These are phyloP conservation scores for Hypericum perforatum DNA, from an alignment of 345 rosid genomes.

Conservation along the genomic window DNA sequence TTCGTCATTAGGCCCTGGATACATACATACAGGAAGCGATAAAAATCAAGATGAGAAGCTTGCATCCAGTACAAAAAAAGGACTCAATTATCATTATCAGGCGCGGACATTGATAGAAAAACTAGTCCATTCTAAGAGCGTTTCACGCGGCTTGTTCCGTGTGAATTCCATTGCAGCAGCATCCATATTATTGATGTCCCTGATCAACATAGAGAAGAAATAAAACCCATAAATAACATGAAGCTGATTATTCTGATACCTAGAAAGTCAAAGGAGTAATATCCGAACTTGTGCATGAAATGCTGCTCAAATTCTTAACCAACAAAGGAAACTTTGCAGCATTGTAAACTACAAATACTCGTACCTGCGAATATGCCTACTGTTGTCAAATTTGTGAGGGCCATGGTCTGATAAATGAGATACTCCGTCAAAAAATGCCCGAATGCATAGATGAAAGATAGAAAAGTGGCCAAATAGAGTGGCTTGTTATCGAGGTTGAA, in stretches of 20 bases:
- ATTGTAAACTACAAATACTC: neutral
- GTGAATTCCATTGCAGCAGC: conserved; percentile 74
- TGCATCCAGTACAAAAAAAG: no score
- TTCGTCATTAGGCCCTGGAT: no score
- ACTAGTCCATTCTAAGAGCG: conserved; percentile 9
- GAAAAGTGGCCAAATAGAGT: conserved; percentile 64
- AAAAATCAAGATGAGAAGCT: no score
- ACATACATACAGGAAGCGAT: no score
- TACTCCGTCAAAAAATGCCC: conserved; percentile 80
- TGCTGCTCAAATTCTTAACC: no score
- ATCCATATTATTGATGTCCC: conserved; percentile 88
- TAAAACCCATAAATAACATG: neutral
- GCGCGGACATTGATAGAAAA: no score
- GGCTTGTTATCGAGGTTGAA: conserved; percentile 76
- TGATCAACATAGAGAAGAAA: conserved; percentile 12
- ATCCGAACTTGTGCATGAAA: no score
- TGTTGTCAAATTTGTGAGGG: conserved; percentile 57
- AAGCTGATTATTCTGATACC: neutral
- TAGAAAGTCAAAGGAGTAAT: no score
- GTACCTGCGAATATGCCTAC: conserved; percentile 83
- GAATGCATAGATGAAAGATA: conserved; percentile 78
- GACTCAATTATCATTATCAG: no score
- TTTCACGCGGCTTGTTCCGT: conserved; percentile 18
- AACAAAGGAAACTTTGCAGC: neutral
- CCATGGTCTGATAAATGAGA: conserved; percentile 71